Percentiles rank a stretch among this genome's conserved stretches.
phyloP scores from a whole-genome alignment of 2,329 filamentous ascomycete species.

The Lasiodiplodia theobromae region DNA sequence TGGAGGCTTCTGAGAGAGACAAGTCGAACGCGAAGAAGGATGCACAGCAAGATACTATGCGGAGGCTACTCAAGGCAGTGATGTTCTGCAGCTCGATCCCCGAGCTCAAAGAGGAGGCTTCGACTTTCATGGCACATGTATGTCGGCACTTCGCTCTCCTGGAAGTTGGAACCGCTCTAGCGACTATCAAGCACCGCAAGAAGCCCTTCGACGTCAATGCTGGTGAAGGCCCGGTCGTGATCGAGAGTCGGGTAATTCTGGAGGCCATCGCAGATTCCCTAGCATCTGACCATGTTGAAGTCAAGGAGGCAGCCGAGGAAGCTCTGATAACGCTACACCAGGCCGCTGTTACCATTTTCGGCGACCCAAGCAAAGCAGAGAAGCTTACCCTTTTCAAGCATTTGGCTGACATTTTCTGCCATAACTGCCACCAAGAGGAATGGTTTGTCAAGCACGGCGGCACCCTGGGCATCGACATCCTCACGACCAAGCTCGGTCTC shows the following conservation, averaged over 20 bases:
- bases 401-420: slow-evolving; percentile 83
- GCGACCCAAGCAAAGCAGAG: slow-evolving; percentile 72
- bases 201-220: slow-evolving; percentile 84
- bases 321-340: slow-evolving; percentile 81
- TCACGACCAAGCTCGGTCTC: slow-evolving; percentile 84
- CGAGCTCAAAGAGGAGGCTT: slow-evolving; percentile 79
- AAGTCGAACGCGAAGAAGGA: slow-evolving; percentile 88
- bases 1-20: slow-evolving; percentile 78
- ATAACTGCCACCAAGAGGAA: slow-evolving; percentile 95
- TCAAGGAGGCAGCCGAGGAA: slow-evolving; percentile 82
- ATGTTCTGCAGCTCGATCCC: slow-evolving; percentile 85
- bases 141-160: slow-evolving; percentile 90
- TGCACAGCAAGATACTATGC: slow-evolving; percentile 80
- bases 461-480: slow-evolving; percentile 84
- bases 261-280: slow-evolving; percentile 91
- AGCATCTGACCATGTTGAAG: slow-evolving; percentile 79
- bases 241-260: slow-evolving; percentile 86
- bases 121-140: slow-evolving; percentile 77
- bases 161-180: slow-evolving; percentile 85
- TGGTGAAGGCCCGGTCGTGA: slow-evolving; percentile 84
- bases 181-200: slow-evolving; percentile 76
- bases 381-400: slow-evolving; percentile 85
- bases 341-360: slow-evolving; percentile 79
- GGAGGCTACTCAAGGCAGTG: slow-evolving; percentile 86
- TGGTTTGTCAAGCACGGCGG: slow-evolving; percentile 99